Conservation (phyloP, 129 eudicot species). For the Tanacetum coccineum region DNA sequence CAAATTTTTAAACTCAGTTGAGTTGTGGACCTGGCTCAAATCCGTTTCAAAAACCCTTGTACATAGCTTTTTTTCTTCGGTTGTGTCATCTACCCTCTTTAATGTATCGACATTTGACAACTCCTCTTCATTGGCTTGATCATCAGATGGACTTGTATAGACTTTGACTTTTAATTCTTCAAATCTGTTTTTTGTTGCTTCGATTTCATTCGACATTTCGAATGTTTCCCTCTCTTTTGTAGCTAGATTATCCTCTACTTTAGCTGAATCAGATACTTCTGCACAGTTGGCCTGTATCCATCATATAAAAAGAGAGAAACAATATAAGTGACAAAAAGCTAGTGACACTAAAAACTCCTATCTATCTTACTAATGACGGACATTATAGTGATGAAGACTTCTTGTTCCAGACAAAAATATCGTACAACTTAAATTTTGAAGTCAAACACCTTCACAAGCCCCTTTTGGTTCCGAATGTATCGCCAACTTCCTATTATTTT, state of each 20-base stretch:
- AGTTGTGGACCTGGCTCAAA: slow-evolving; percentile 50
- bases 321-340: background rate
- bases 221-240: slow-evolving; percentile 9
- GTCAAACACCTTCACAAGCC: background rate
- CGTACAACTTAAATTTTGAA: background rate
- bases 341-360: background rate
- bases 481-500: background rate
- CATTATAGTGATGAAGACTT: background rate
- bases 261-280: background rate
- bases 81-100: slow-evolving; percentile 65
- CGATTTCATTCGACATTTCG: slow-evolving; percentile 21
- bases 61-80: slow-evolving; percentile 60
- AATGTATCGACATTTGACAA: slow-evolving; percentile 51
- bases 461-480: background rate
- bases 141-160: slow-evolving; percentile 2
- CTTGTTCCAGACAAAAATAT: background rate
- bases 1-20: slow-evolving; percentile 20
- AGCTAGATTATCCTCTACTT: background rate
- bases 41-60: slow-evolving; percentile 67
- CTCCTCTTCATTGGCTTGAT: slow-evolving; percentile 36
- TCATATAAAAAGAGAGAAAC: background rate
- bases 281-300: background rate
- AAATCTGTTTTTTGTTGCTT: slow-evolving; percentile 21
- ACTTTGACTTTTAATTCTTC: slow-evolving; percentile 17
- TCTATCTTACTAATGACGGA: no score